Conservation (phyloP, 805 yeast genomes). For the Wickerhamiella siamensis region DNA sequence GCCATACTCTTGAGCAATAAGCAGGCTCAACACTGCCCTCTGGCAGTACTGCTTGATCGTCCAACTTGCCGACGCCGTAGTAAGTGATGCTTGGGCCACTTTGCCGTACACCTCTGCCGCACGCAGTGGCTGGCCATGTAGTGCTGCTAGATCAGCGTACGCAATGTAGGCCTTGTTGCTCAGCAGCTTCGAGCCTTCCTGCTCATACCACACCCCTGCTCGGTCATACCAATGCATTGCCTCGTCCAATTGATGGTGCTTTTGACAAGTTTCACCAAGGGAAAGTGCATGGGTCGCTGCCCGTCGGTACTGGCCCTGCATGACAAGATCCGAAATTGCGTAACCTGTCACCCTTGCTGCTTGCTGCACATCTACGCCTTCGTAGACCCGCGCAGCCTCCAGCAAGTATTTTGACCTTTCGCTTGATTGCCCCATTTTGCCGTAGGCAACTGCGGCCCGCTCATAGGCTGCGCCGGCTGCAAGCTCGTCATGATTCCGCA, state of each 20-base stretch:
- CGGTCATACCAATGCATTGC: conserved; percentile 9
- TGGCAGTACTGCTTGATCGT: conserved; percentile 8
- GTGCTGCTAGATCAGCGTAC: conserved; percentile 10
- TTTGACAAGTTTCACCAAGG: conserved; percentile 11
- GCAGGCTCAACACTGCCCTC: conserved; percentile 11
- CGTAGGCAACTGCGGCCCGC: not conserved
- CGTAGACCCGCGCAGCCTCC: not conserved
- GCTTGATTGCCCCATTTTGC: not conserved
- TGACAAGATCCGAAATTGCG: not conserved
- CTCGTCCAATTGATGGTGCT: conserved; percentile 2
- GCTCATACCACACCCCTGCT: conserved; percentile 8
- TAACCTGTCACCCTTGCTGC: not conserved
- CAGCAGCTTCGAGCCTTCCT: conserved; percentile 5
- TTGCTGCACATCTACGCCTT: not conserved
- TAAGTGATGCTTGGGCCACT: conserved; percentile 6
- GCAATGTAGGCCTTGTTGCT: conserved; percentile 11
- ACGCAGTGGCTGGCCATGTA: conserved; percentile 3
- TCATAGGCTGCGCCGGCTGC: conserved; percentile 3
- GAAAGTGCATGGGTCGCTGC: conserved; percentile 12
- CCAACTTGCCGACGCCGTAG: conserved; percentile 4
- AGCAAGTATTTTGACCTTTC: not conserved
- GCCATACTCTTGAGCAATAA: conserved; percentile 9
- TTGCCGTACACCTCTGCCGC: conserved; percentile 11
- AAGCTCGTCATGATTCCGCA: conserved; percentile 8
- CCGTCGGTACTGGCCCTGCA: conserved; percentile 11